Percentiles rank a stretch among this genome's conserved stretches.
phyloP scores from a whole-genome alignment of 2,329 filamentous ascomycete species.

The Diatrype stigma region DNA sequence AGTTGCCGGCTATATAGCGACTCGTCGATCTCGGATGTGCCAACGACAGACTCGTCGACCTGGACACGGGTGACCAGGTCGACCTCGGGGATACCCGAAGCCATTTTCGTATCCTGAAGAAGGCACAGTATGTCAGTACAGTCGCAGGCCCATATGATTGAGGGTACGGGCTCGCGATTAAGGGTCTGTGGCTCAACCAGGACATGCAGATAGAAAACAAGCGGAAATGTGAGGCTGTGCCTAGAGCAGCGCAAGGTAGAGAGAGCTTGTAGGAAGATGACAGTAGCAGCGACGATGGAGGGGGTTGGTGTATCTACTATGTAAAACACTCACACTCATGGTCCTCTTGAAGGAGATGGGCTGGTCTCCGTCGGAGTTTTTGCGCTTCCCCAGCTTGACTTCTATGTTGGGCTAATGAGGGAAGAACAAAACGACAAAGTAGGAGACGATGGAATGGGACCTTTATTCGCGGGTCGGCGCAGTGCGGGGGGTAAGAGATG shows the following conservation, averaged over 20 bases:
- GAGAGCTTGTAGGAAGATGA: no score
- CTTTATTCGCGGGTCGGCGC: not conserved
- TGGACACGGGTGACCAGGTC: constrained; percentile 63
- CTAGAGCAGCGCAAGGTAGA: no score
- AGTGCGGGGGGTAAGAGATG: not conserved
- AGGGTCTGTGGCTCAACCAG: constrained; percentile 1
- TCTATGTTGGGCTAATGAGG: constrained; percentile 11
- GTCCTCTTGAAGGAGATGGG: constrained; percentile 53
- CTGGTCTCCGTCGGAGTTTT: constrained; percentile 58
- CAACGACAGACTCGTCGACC: constrained; percentile 57
- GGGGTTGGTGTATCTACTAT: no score
- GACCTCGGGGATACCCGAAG: constrained; percentile 43
- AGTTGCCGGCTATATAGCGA: constrained; percentile 72
- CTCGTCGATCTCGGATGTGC: constrained; percentile 62
- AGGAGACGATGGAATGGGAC: not conserved
- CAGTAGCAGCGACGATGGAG: no score
- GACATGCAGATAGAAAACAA: not conserved
- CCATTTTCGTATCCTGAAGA: constrained; percentile 46
- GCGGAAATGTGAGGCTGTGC: no score
- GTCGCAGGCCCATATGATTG: not conserved
- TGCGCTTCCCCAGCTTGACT: constrained; percentile 64
- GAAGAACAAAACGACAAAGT: not conserved
- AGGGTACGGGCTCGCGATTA: not conserved
- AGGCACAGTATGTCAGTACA: constrained; percentile 11
- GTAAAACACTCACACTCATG: constrained; percentile 52